phyloP scores from a whole-genome alignment of 352 stramenopile genomes.

The Pythium brachiatum region DNA sequence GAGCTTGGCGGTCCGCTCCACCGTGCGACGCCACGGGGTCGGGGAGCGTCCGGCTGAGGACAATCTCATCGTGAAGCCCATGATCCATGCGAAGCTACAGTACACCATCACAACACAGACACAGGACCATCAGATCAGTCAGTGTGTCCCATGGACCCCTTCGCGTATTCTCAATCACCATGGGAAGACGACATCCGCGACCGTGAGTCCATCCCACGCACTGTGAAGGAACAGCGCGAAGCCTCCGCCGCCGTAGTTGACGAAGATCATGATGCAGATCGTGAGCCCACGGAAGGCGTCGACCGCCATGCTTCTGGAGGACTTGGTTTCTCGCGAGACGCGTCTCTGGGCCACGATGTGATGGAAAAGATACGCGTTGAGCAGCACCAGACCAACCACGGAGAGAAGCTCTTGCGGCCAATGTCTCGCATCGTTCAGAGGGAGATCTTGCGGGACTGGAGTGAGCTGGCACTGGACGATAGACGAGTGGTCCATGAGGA shows the following conservation, averaged over 20 bases:
- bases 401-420: not conserved
- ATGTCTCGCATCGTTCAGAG: not conserved
- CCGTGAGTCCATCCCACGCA: constrained; percentile 71
- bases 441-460: not conserved
- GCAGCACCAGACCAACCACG: not conserved
- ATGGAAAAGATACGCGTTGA: not conserved
- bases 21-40: constrained; percentile 17
- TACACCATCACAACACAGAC: not conserved
- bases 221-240: constrained; percentile 65
- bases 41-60: not conserved
- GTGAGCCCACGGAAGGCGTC: constrained; percentile 77
- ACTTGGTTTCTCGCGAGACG: not conserved
- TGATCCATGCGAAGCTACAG: constrained; percentile 80
- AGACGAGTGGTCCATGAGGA: not conserved
- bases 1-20: constrained; percentile 41
- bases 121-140: not conserved
- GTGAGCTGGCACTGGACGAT: not conserved
- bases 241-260: constrained; percentile 84
- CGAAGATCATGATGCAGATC: constrained; percentile 83
- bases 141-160: not conserved
- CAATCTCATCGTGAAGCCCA: constrained; percentile 50
- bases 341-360: not conserved
- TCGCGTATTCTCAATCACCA: constrained; percentile 37
- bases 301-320: constrained; percentile 35
- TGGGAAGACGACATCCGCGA: constrained; percentile 77